Conservation (phyloP, 2,329 filamentous ascomycete genomes). For the Aspergillus tamarii region DNA sequence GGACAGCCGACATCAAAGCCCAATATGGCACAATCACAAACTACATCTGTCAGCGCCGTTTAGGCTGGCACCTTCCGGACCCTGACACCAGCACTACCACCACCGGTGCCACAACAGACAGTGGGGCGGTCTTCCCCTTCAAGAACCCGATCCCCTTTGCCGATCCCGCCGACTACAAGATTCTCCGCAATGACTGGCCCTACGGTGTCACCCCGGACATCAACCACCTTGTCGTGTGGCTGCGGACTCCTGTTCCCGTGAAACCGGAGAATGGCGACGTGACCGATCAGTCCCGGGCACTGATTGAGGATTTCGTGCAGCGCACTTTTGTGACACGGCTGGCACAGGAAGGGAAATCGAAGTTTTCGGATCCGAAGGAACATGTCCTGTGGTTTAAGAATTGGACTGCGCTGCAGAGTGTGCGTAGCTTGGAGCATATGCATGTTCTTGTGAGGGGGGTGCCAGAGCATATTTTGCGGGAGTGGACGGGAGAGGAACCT, state of each 20-base stretch:
- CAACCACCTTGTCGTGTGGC: constrained; percentile 61
- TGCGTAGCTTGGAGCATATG: constrained; percentile 61
- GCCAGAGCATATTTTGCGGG: constrained; percentile 45
- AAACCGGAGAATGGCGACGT: constrained; percentile 53
- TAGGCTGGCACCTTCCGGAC: constrained; percentile 53
- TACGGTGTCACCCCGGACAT: constrained; percentile 61
- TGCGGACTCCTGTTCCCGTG: constrained; percentile 54
- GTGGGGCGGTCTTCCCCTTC: constrained; percentile 45
- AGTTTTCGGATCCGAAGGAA: constrained; percentile 37
- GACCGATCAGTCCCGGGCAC: constrained; percentile 51
- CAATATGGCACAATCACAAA: constrained; percentile 59
- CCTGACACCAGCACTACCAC: constrained; percentile 21
- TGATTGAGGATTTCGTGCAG: constrained; percentile 55
- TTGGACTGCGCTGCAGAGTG: constrained; percentile 63
- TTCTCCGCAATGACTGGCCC: constrained; percentile 66
- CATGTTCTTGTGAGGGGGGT: constrained; percentile 58
- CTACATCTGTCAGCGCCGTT: constrained; percentile 59
- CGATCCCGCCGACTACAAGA: constrained; percentile 57
- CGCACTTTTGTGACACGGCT: constrained; percentile 53
- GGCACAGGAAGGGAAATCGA: constrained; percentile 34
- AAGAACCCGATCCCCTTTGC: constrained; percentile 57
- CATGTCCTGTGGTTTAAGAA: constrained; percentile 69
- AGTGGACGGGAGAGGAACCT: constrained; percentile 47
- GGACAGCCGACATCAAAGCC: constrained; percentile 58
- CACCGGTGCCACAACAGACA: constrained; percentile 25